Evolutionary conservation across 345 rosid species (phyloP).

Genomic region (Acer yangbiense): DNA sequence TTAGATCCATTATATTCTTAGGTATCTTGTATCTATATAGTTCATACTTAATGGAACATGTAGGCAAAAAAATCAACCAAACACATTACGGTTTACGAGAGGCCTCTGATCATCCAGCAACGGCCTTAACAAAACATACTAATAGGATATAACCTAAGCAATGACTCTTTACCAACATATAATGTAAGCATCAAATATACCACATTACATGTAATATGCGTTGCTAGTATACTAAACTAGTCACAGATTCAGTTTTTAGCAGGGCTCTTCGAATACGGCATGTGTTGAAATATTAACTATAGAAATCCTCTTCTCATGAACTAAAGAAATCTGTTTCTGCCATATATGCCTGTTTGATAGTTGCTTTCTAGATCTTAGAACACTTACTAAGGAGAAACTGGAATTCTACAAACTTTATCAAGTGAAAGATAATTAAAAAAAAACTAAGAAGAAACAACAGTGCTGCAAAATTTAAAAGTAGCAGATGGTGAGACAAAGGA

Average conservation of each 20-base stretch:
- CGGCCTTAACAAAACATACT: background rate
- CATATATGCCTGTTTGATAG: background rate
- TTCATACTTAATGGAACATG: background rate
- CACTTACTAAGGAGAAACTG: background rate
- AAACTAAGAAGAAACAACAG: background rate
- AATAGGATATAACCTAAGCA: background rate
- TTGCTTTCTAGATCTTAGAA: background rate
- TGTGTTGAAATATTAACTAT: background rate
- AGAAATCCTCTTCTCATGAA: background rate
- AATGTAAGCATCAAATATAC: no score
- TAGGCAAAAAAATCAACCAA: no score
- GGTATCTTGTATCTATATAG: background rate
- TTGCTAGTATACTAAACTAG: background rate
- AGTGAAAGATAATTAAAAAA: background rate
- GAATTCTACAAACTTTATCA: conserved; percentile 6
- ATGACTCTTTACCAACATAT: background rate
- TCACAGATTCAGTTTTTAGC: background rate
- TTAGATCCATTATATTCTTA: background rate
- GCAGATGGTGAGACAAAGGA: conserved; percentile 8
- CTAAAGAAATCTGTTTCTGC: conserved; percentile 4
- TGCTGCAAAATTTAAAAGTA: conserved; percentile 10
- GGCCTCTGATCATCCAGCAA: no score
- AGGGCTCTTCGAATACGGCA: background rate
- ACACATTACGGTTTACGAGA: no score
- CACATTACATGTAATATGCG: background rate